Evolutionary conservation across 148 eudicot genomes (phyloP), one percentile per base, ranked within the genome.

Genomic region (Vaccinium myrtillus): DNA sequence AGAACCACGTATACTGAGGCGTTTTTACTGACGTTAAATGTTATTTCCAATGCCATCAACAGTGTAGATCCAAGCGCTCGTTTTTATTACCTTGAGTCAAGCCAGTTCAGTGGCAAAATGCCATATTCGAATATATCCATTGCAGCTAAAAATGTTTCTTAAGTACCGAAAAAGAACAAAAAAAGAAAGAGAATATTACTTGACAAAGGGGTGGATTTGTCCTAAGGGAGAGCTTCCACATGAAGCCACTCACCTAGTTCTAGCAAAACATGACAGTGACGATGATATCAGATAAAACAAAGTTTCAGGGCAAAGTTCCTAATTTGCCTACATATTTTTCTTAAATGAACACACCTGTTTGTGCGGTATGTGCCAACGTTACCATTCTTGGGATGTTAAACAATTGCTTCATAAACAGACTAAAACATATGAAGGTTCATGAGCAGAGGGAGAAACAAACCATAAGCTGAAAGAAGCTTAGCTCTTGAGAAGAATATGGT

Each of bases 391-490:
- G 14, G 19, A 27, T 27, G 30, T 70, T 58, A 15, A 19, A 15
- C 43, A 30, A 71, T 36, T 69, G 36, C 74, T 27, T 21, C 3
- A n/a, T 61, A 61, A 21, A 61, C 69, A n/a, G 27, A 2, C 1
- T 61, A 27, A 27, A n/a, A 25, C 27, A 27, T 25, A 12, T 25
- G 13, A 63, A 67, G 16, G 36, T 25, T 71, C 48, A 36, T 14
- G 9, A 21, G 10, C 69, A 63, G 30, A 11, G 46, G 73, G 19
- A 71, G 46, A 59, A 30, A 77, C 86, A 25, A 87, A 96, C 99
- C 99, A 82, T 97, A 95, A 84, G 99, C 98, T 79, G 98, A 94
- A 84, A 94, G 83, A 86, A 97, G 89, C 87, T 84, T 93, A 71
- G 99, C 95, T 76, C 83, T 90, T 65, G 94, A 93, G 85, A 97